phyloP scores from a whole-genome alignment of 257 asterid species.

The Nicotiana knightiana region DNA sequence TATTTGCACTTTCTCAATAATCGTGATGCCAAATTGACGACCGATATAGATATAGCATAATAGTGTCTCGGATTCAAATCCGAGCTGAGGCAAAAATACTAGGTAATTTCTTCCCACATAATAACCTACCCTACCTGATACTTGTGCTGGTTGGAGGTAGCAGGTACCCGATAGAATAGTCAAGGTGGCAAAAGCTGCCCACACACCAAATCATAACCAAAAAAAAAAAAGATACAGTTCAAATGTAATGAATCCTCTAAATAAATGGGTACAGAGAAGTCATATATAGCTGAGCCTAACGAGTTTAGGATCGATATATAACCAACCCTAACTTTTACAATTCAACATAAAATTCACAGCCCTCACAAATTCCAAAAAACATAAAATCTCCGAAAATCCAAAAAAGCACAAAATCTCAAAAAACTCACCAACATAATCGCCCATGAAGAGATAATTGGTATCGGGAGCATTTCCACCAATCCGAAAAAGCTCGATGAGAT shows the following conservation, averaged over 20 bases:
- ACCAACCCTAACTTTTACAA: neutral
- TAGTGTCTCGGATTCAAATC: too few relatives aligned
- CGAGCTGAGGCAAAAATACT: too few relatives aligned
- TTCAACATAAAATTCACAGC: neutral
- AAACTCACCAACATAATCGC: constrained; percentile 87
- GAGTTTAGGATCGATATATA: neutral
- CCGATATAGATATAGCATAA: neutral
- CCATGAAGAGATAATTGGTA: constrained; percentile 93
- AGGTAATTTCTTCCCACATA: too few relatives aligned
- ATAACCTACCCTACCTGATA: too few relatives aligned
- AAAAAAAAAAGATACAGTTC: neutral
- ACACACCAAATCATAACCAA: too few relatives aligned
- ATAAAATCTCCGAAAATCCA: neutral
- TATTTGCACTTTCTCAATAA: neutral
- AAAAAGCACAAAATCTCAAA: neutral
- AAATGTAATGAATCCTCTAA: neutral
- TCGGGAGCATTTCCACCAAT: constrained; percentile 88
- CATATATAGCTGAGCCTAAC: neutral
- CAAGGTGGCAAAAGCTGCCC: too few relatives aligned
- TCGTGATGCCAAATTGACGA: neutral
- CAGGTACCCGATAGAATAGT: too few relatives aligned
- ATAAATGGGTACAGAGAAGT: neutral
- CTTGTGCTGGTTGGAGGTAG: too few relatives aligned
- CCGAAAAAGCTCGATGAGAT: constrained; percentile 81
- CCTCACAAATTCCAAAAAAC: neutral